Base-by-base conservation (phyloP, 768 basidiomycete species). In the Russula griseocarnosa region DNA sequence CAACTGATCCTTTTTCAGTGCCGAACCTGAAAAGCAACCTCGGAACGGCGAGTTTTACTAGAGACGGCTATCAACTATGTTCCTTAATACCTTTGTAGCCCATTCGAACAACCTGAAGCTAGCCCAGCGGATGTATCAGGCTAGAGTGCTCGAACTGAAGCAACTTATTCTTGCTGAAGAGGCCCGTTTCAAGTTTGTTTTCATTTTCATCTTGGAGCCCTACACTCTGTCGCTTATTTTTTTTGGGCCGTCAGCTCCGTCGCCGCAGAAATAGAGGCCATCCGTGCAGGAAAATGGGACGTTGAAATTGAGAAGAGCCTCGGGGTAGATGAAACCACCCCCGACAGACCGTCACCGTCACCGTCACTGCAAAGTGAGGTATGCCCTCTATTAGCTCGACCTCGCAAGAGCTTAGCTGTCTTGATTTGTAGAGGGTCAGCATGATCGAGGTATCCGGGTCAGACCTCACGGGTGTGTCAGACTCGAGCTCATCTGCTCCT, bases 141-240 rank as follows among this genome's bases (percentile, higher is more conserved):
- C 79, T 5, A 86, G 94, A 34, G 79, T 92, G 42, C 71, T 80
- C 20, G 90, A 96, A 69, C 77, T 97, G 4, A 83, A 84, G 61
- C 79, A 78, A n/a, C 79, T 86, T 50, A 92, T 97, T 46, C 70
- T 79, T 36, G 79, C 76, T 1, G 88, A 94, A 71, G 94, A 96
- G 75, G 73, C 75, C 32, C 84, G 82, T 62, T 97, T 94, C 82
- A 90, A 84, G 90, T 88, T 71, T 30, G 81, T 52, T 47, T 9
- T 46, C 38, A 16, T 52, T 47, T 9, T 46, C 38, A 16, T 58
- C 40, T 16, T 40, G 26, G 20, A 49, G 3, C 20, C 26, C 4
- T 16, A 20, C 42, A 18, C 20, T 36, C 50, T 40, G 26, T 3
- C 10, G 14, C 53, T 32, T 36, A 60, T 30, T 38, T 54, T 20